These are phyloP conservation scores for Serendipita sp. DNA, from an alignment of 1,284 basidiomycete species.

Conservation along the genomic window DNA sequence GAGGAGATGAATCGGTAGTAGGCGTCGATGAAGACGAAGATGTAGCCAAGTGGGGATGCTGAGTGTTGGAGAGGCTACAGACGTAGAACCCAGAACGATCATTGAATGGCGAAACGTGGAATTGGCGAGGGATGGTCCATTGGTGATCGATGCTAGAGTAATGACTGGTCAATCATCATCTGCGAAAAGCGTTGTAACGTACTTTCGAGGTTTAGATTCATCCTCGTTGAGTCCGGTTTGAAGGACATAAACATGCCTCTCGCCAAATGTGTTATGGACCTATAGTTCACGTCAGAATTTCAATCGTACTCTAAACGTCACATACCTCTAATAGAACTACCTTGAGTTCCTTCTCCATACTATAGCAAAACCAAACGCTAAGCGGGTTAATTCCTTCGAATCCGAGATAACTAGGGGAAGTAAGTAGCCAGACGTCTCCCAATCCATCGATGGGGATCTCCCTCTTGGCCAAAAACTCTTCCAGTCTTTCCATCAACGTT, in stretches of 20 bases:
- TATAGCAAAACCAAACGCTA: constrained; percentile 59
- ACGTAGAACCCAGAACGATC: constrained; percentile 56
- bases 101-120: constrained; percentile 75
- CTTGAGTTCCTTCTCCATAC: constrained; percentile 25
- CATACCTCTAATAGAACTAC: constrained; percentile 44
- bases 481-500: constrained; percentile 29
- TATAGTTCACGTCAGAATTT: constrained; percentile 18
- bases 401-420: constrained; percentile 59
- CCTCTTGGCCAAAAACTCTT: constrained; percentile 23
- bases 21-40: background rate
- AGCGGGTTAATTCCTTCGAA: constrained; percentile 64
- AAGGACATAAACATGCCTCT: constrained; percentile 50
- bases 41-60: constrained; percentile 25
- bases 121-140: constrained; percentile 58
- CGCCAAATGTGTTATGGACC: constrained; percentile 70
- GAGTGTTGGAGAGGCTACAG: constrained; percentile 34
- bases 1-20: constrained; percentile 17
- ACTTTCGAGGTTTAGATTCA: constrained; percentile 28
- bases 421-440: constrained; percentile 53
- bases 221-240: constrained; percentile 31
- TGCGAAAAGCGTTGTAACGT: constrained; percentile 12
- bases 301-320: background rate
- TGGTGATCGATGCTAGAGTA: constrained; percentile 40
- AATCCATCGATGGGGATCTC: constrained; percentile 18
- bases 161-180: background rate